Evolutionary conservation across 495 filamentous ascomycete species (phyloP).

Genomic region (Apodospora peruviana): DNA sequence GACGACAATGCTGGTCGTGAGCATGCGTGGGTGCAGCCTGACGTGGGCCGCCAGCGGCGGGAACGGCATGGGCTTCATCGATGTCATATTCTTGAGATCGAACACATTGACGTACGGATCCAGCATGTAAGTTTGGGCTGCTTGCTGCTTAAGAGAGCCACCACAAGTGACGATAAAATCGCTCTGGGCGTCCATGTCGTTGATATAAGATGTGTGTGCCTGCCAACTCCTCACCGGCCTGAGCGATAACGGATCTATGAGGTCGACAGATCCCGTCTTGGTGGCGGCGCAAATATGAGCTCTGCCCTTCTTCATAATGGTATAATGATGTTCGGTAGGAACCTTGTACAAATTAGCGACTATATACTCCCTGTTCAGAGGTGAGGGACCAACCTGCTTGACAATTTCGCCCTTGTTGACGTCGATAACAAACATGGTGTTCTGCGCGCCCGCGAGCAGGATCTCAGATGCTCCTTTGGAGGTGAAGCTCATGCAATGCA

Average conservation of each 20-base stretch:
- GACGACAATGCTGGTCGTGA: slow-evolving; percentile 84
- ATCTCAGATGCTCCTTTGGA: slow-evolving; percentile 75
- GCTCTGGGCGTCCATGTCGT: slow-evolving; percentile 91
- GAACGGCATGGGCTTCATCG: slow-evolving; percentile 86
- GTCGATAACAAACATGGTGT: slow-evolving; percentile 84
- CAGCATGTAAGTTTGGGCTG: slow-evolving; percentile 53
- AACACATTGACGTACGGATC: slow-evolving; percentile 92
- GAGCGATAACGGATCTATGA: slow-evolving; percentile 74
- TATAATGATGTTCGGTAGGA: slow-evolving; percentile 68
- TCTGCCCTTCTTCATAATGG: slow-evolving; percentile 81
- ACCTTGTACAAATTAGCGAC: slow-evolving; percentile 39
- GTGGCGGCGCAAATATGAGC: slow-evolving; percentile 86
- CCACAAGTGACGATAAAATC: slow-evolving; percentile 93
- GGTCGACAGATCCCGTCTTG: slow-evolving; percentile 72
- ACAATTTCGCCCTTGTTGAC: slow-evolving; percentile 76
- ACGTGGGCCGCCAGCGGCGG: slow-evolving; percentile 87
- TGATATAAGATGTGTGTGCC: slow-evolving; percentile 75
- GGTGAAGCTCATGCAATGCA: slow-evolving; percentile 91
- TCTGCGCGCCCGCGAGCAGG: slow-evolving; percentile 79
- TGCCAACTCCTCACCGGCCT: slow-evolving; percentile 79
- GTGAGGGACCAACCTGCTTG: slow-evolving; percentile 59
- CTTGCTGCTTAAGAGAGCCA: slow-evolving; percentile 63
- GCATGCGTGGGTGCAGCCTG: slow-evolving; percentile 89
- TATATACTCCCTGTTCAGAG: no score
- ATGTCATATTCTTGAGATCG: slow-evolving; percentile 78